Evolutionary conservation across 2,329 filamentous ascomycete genomes (phyloP).

Genomic region (Graphilbum ipis-grandicollis): DNA sequence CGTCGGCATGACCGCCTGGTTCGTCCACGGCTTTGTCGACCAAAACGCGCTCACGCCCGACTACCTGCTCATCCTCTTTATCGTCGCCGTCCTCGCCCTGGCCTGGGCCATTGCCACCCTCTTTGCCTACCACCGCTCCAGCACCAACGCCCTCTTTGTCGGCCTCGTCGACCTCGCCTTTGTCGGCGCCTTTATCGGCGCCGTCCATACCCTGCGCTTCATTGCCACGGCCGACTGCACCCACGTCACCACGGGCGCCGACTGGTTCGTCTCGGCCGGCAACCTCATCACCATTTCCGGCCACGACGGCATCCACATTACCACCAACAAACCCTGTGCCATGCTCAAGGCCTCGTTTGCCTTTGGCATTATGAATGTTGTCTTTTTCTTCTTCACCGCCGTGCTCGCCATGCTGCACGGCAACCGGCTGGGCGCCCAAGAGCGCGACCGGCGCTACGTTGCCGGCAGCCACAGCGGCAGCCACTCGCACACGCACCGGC

Average conservation of each 20-base stretch:
- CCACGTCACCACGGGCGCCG: constrained; percentile 28
- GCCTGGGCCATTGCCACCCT: constrained; percentile 49
- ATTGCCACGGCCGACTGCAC: constrained; percentile 51
- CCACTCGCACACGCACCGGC: no score
- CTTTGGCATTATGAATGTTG: constrained; percentile 71
- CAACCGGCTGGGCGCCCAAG: constrained; percentile 20
- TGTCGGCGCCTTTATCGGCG: constrained; percentile 46
- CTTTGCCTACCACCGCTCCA: constrained; percentile 48
- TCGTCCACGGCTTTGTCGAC: constrained; percentile 41
- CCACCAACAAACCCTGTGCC: constrained; percentile 59
- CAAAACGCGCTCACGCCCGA: constrained; percentile 40
- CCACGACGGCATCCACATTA: constrained; percentile 28
- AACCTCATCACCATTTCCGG: constrained; percentile 38
- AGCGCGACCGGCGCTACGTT: constrained; percentile 30
- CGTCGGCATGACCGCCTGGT: constrained; percentile 51
- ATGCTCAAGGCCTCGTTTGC: constrained; percentile 89
- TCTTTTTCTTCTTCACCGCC: constrained; percentile 66
- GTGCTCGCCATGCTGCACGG: constrained; percentile 48
- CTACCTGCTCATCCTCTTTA: constrained; percentile 50
- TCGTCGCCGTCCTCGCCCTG: constrained; percentile 44
- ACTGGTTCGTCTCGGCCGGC: constrained; percentile 42
- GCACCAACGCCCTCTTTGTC: constrained; percentile 42
- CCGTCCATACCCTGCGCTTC: constrained; percentile 39
- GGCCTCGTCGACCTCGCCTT: constrained; percentile 42
- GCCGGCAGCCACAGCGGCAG: constrained; percentile 29